Percentiles rank a stretch among this genome's conserved stretches.
These are phyloP conservation scores for Dictyostelium capitatum DNA, from an alignment of 78 protist genomes.

Conservation along the genomic window DNA sequence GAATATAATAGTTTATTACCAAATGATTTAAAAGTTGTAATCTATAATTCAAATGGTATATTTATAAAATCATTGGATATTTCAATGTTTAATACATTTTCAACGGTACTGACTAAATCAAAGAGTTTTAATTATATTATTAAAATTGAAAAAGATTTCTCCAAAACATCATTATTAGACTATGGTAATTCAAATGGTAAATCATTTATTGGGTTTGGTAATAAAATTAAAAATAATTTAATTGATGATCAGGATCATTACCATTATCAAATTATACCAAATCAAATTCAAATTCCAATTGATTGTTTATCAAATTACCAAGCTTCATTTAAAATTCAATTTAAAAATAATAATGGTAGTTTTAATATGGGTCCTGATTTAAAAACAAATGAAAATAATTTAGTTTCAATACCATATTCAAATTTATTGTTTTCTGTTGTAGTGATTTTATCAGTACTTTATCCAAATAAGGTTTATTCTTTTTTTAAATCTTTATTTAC, in stretches of 20 bases:
- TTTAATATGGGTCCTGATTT: not conserved
- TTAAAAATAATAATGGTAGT: not conserved
- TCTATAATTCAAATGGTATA: not conserved
- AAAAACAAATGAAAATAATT: not conserved
- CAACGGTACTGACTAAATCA: not conserved
- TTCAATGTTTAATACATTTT: not conserved
- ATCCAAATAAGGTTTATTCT: not conserved
- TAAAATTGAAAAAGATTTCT: not conserved
- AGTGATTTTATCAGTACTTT: not conserved
- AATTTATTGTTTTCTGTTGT: not conserved
- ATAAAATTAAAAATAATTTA: not conserved
- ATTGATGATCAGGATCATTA: not conserved
- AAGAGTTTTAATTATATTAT: not conserved
- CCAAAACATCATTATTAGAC: too few relatives aligned
- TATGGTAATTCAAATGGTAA: too few relatives aligned
- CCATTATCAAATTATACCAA: not conserved
- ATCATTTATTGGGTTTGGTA: not conserved
- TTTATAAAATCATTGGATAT: slow-evolving; percentile 11
- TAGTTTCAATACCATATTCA: not conserved
- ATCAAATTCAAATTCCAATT: not conserved
- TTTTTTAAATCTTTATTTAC: not conserved
- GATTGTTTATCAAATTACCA: not conserved
- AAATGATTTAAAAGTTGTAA: not conserved
- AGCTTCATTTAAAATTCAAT: not conserved
- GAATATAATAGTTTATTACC: not conserved